phyloP scores from a whole-genome alignment of 495 filamentous ascomycete species.

The Penicillium antarcticum region DNA sequence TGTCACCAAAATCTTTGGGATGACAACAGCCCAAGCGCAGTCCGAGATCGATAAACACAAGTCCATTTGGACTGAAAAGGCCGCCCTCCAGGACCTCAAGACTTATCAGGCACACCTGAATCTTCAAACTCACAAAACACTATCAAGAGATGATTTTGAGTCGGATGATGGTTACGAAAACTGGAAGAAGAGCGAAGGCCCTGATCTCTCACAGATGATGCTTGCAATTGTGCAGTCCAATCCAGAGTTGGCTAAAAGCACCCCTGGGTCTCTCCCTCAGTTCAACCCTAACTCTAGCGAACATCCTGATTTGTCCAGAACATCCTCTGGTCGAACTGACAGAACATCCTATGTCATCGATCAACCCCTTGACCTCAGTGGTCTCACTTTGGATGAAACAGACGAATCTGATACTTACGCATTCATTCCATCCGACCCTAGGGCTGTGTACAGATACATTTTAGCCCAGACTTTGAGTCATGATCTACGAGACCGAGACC shows the following conservation, averaged over 20 bases:
- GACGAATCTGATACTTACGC: conserved; percentile 64
- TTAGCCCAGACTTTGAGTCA: conserved; percentile 69
- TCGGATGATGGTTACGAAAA: conserved; percentile 82
- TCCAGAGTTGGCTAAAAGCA: conserved; percentile 77
- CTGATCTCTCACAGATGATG: conserved; percentile 88
- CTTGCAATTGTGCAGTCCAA: conserved; percentile 81
- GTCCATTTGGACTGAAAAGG: conserved; percentile 82
- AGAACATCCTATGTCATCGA: conserved; percentile 66
- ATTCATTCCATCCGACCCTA: conserved; percentile 84
- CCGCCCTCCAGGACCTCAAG: conserved; percentile 87
- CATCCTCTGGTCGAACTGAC: conserved; percentile 41
- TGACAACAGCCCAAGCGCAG: conserved; percentile 73
- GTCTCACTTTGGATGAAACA: conserved; percentile 53
- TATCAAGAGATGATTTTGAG: conserved; percentile 85
- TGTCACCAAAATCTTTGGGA: conserved; percentile 79
- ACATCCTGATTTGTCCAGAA: conserved; percentile 54
- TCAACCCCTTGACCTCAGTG: conserved; percentile 72
- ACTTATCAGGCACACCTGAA: conserved; percentile 85
- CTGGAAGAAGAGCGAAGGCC: conserved; percentile 83
- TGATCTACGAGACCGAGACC: conserved; percentile 57
- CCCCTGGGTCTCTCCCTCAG: conserved; percentile 48
- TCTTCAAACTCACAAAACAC: conserved; percentile 70
- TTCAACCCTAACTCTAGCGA: conserved; percentile 43
- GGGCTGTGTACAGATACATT: conserved; percentile 75
- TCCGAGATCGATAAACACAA: conserved; percentile 80